Evolutionary conservation across 495 filamentous ascomycete species (phyloP), one percentile per base, ranked within the genome.

Genomic region (Aspergillus haitiensis): DNA sequence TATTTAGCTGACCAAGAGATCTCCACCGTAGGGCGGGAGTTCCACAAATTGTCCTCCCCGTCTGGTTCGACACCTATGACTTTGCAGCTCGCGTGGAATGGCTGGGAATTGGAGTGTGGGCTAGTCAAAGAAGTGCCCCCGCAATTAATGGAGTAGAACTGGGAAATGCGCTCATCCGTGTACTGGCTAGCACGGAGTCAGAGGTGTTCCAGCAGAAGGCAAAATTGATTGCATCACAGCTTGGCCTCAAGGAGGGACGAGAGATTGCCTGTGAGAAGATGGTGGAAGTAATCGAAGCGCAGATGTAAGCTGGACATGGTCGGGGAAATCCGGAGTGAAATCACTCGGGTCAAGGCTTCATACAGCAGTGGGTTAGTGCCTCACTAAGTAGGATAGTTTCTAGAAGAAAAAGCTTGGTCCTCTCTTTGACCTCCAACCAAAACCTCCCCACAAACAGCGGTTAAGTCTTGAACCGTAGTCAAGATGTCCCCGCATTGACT

Each of bases 61-160:
- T 69, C 7, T 78, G 76, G 75, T 60, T 72, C n/a, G 77, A 78
- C 44, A 72, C 69, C 1, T 76, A 70, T 42, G 75, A 75, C 35
- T 75, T 72, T 42, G 75, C 77, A 8, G 64, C 61, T n/a, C 67
- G 71, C 0, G 73, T 71, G 1, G 71, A 76, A 52, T 72, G 64
- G 31, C 60, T 77, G 7, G 77, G 74, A 0, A 67, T 81, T 10
- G 78, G 78, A 10, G 64, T 77, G 13, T 77, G 72, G 68, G 76
- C 69, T 0, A 77, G 67, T 55, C 67, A 61, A 12, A 55, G 32
- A 8, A 57, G 16, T 32, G 64, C 65, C 8, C 64, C 65, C 7
- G 50, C 11, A 1, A 55, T 68, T 34, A 44, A 63, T 27, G 69
- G 60, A 3, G 33, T 27, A n/a, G 64, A 67, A 8, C 33, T 71